A percentile compares a stretch with the other conserved stretches of the same genome.
Conservation (phyloP, 2,329 filamentous ascomycete species). For the Beauveria pseudobassiana region DNA sequence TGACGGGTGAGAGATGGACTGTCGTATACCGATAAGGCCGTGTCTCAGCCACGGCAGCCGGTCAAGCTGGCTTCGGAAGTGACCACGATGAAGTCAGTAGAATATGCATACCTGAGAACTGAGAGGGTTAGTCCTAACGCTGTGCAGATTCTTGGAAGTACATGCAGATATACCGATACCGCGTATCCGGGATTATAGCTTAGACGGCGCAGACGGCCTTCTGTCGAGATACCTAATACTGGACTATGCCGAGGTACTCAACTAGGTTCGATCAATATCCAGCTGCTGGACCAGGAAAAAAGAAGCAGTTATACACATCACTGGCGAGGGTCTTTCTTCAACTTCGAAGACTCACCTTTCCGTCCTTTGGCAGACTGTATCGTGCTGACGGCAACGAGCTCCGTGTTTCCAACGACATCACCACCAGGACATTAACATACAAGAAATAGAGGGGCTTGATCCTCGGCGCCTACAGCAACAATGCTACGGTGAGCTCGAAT, state of each 20-base stretch:
- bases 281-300: background rate
- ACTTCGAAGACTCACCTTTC: slow-evolving; percentile 15
- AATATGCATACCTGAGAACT: background rate
- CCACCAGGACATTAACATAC: slow-evolving; percentile 18
- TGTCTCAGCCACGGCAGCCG: slow-evolving; percentile 7
- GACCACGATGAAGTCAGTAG: slow-evolving; percentile 15
- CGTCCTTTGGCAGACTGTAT: slow-evolving; percentile 14
- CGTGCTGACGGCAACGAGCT: background rate
- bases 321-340: slow-evolving; percentile 12
- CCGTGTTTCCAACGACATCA: slow-evolving; percentile 10
- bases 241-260: slow-evolving; percentile 14
- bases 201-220: background rate
- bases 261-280: background rate
- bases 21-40: slow-evolving; percentile 14
- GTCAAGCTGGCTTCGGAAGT: slow-evolving; percentile 15
- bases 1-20: slow-evolving; percentile 12
- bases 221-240: slow-evolving; percentile 16
- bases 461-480: slow-evolving; percentile 14
- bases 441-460: slow-evolving; percentile 19
- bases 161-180: slow-evolving; percentile 14
- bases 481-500: slow-evolving; percentile 8
- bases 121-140: background rate
- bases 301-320: background rate
- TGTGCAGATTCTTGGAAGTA: slow-evolving; percentile 12
- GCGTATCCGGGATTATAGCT: slow-evolving; percentile 10